phyloP scores from a whole-genome alignment of 768 basidiomycete species.

The Phylloporus sp. region DNA sequence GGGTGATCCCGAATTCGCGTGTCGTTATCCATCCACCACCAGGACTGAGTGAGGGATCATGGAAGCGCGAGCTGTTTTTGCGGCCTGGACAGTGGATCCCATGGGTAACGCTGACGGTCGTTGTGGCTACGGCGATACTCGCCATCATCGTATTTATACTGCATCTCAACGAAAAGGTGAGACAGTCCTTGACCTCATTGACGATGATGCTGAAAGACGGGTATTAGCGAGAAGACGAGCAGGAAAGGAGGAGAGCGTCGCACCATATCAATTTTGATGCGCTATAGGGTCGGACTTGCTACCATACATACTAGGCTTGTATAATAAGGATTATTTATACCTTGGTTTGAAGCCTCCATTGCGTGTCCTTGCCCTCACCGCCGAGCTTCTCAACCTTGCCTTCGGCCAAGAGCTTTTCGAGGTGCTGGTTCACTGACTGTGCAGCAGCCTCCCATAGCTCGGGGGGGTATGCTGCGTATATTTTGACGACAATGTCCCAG shows the following conservation, averaged over 20 bases:
- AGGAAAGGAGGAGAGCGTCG: conserved; percentile 81
- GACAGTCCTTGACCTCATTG: conserved; percentile 19
- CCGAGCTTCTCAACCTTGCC: conserved; percentile 47
- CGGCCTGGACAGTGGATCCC: conserved; percentile 97
- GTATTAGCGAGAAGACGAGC: conserved; percentile 84
- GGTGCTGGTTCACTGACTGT: conserved; percentile 63
- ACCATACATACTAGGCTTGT: conserved; percentile 17
- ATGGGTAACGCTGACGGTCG: conserved; percentile 88
- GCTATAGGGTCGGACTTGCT: conserved; percentile 41
- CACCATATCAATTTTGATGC: conserved; percentile 99
- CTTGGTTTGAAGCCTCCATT: conserved; percentile 39
- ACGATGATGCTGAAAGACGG: conserved; percentile 5
- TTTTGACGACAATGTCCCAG: conserved; percentile 56
- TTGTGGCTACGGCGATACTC: conserved; percentile 67
- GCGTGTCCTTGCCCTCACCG: conserved; percentile 49
- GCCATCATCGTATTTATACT: conserved; percentile 82
- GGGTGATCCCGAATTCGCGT: conserved; percentile 95
- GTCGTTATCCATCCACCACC: conserved; percentile 86
- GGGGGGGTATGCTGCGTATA: conserved; percentile 73
- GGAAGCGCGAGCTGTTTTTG: conserved; percentile 88
- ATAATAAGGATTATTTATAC: conserved; percentile 6
- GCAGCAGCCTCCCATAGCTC: conserved; percentile 70
- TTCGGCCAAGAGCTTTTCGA: conserved; percentile 69
- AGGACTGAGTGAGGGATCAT: conserved; percentile 47
- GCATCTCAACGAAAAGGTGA: conserved; percentile 89